Evolutionary conservation across 805 yeast genomes (phyloP), one percentile per base, ranked within the genome.

Genomic region (Debaryomyces prosopidis): DNA sequence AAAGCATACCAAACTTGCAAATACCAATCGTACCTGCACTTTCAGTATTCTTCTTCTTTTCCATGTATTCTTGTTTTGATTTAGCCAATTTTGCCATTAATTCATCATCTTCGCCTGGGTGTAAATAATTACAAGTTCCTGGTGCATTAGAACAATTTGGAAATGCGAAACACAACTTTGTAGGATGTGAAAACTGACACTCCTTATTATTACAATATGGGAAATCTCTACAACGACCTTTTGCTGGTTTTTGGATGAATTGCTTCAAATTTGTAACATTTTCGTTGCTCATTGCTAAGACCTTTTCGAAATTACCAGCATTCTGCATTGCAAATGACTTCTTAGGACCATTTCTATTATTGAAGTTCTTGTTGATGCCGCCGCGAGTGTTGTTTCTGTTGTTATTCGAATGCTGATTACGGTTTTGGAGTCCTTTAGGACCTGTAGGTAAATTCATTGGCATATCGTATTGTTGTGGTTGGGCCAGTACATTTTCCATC

Each of bases 91-190:
- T 87, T 32, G 80, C 81, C 68, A 85, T 80, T 56, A 87, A 71
- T 28, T 74, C 87, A 55, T 79, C 86, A 64, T 89, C 97, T 68
- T 89, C 89, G 48, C 87, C 87, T 9, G 95, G 91, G 62, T 89
- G 97, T 53, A 90, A 69, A 57, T 71, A 88, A 52, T 81, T 83
- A 68, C 97, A 89, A 0, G 94, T 87, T 9, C 95, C 96, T 30
- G 86, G 84, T 3, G 84, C 78, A 55, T 85, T 84, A 19, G 88
- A 77, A 68, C 96, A 89, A 55, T 84, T 79, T 45, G 94, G 94
- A 62, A 75, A 88, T 5, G 81, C 80, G 65, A 77, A 80, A 64
- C 97, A 89, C 5, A 73, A 73, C 55, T 79, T 86, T 1, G 89
- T 81, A 17, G 96, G 96, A 66, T 90, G 97, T 3, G 89, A 81